Conservation (phyloP, 495 filamentous ascomycete genomes). For the Talaromyces liani region DNA sequence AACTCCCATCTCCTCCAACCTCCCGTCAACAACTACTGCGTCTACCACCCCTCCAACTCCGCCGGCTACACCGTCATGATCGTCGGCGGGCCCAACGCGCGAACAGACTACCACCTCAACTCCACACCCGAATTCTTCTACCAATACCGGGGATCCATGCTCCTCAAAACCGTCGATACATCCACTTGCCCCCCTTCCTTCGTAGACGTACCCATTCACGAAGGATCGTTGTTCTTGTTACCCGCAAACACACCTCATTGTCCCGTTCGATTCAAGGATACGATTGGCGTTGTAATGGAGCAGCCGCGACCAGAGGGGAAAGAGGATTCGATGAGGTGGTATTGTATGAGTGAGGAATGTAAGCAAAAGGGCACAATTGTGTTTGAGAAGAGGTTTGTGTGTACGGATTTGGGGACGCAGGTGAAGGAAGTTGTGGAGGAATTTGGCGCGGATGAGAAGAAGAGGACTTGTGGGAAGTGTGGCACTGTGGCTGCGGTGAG, state of each 20-base stretch:
- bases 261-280: constrained; percentile 60
- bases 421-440: constrained; percentile 87
- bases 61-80: constrained; percentile 56
- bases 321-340: constrained; percentile 85
- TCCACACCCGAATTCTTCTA: constrained; percentile 96
- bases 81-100: constrained; percentile 91
- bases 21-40: constrained; percentile 94
- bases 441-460: constrained; percentile 64
- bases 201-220: constrained; percentile 78
- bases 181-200: constrained; percentile 50
- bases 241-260: constrained; percentile 87
- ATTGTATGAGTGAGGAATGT: constrained; percentile 54
- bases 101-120: constrained; percentile 99
- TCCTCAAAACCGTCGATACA: constrained; percentile 78
- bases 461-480: constrained; percentile 71
- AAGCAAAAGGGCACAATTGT: constrained; percentile 59
- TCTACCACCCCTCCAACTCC: constrained; percentile 59
- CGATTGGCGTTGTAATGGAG: constrained; percentile 83
- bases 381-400: constrained; percentile 80
- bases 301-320: constrained; percentile 63
- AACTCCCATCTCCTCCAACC: constrained; percentile 92
- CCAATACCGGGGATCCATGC: constrained; percentile 87
- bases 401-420: constrained; percentile 90
- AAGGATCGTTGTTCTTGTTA: constrained; percentile 92
- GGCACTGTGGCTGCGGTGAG: constrained; percentile 58